Conservation (phyloP, 2,329 filamentous ascomycete genomes). For the Colletotrichum echinochloae region DNA sequence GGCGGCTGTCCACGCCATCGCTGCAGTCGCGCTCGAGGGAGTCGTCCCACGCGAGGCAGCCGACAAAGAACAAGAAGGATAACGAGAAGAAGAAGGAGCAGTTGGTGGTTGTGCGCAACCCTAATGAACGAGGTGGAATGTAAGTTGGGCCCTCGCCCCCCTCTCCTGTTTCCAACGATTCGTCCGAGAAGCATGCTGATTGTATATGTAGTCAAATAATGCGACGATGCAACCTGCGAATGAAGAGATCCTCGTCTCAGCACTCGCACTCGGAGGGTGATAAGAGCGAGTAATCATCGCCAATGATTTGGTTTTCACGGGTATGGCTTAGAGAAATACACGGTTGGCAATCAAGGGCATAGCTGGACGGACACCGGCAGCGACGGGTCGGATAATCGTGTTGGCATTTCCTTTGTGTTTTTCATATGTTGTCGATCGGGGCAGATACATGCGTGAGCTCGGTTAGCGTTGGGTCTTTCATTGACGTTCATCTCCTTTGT, state of each 20-base stretch:
- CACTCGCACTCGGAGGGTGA: slow-evolving; percentile 31
- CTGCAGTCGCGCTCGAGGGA: slow-evolving; percentile 22
- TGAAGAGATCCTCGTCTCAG: slow-evolving; percentile 34
- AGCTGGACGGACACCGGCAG: neutral
- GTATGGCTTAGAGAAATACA: slow-evolving; percentile 1
- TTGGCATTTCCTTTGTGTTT: slow-evolving; percentile 21
- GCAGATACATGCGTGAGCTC: slow-evolving; percentile 1
- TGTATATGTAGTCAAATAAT: slow-evolving; percentile 34
- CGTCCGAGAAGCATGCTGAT: slow-evolving; percentile 14
- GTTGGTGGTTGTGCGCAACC: slow-evolving; percentile 40
- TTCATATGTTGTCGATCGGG: slow-evolving; percentile 5
- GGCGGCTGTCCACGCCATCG: slow-evolving; percentile 33
- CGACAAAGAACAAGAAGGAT: slow-evolving; percentile 36
- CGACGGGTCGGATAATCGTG: neutral
- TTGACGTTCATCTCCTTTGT: slow-evolving; percentile 26
- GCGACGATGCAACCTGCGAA: slow-evolving; percentile 38
- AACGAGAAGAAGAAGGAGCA: slow-evolving; percentile 41
- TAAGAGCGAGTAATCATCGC: slow-evolving; percentile 28
- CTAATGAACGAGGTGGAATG: slow-evolving; percentile 40
- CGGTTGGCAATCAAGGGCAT: neutral
- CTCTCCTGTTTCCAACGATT: neutral
- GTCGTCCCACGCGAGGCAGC: slow-evolving; percentile 22
- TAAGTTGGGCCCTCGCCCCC: slow-evolving; percentile 12
- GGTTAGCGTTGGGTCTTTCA: slow-evolving; percentile 20
- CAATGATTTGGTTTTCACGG: neutral